These are phyloP conservation scores for Aquanectria penicillioides DNA, from an alignment of 2,329 filamentous ascomycete species.

Conservation along the genomic window DNA sequence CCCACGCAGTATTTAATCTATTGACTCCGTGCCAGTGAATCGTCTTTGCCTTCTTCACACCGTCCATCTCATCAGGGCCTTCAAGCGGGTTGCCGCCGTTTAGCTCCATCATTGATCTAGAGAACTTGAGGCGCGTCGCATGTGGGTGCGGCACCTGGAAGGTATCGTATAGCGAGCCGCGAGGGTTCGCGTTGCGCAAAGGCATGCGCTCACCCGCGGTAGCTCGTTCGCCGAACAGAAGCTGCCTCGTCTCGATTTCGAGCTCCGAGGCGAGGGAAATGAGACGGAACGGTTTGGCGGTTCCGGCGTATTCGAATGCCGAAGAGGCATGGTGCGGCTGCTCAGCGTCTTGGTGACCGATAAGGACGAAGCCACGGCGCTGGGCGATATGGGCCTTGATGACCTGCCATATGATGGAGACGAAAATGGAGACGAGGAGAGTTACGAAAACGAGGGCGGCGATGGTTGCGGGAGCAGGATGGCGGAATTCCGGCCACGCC, in stretches of 20 bases:
- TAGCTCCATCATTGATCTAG: constrained; percentile 40
- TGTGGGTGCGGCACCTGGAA: constrained; percentile 37
- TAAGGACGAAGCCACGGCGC: constrained; percentile 23
- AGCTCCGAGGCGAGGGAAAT: constrained; percentile 17
- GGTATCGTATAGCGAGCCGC: constrained; percentile 37
- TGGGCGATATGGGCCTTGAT: constrained; percentile 24
- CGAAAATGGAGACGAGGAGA: constrained; percentile 32
- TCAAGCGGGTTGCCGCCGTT: constrained; percentile 34
- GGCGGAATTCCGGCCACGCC: constrained; percentile 23
- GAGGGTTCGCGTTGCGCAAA: constrained; percentile 26
- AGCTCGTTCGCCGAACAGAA: constrained; percentile 25
- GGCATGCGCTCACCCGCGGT: constrained; percentile 31
- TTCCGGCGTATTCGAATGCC: not conserved
- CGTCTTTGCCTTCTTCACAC: constrained; percentile 33
- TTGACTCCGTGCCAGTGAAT: constrained; percentile 44
- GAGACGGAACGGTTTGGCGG: not conserved
- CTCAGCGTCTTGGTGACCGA: not conserved
- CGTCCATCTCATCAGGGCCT: constrained; percentile 19
- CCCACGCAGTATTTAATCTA: constrained; percentile 42
- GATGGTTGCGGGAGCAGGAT: constrained; percentile 32
- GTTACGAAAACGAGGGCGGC: constrained; percentile 33
- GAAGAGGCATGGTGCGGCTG: not conserved
- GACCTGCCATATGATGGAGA: constrained; percentile 32
- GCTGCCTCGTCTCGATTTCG: constrained; percentile 31
- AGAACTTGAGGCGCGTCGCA: constrained; percentile 30